These are phyloP conservation scores for Trametes sp. DNA, from an alignment of 1,284 basidiomycete genomes.

Conservation along the genomic window DNA sequence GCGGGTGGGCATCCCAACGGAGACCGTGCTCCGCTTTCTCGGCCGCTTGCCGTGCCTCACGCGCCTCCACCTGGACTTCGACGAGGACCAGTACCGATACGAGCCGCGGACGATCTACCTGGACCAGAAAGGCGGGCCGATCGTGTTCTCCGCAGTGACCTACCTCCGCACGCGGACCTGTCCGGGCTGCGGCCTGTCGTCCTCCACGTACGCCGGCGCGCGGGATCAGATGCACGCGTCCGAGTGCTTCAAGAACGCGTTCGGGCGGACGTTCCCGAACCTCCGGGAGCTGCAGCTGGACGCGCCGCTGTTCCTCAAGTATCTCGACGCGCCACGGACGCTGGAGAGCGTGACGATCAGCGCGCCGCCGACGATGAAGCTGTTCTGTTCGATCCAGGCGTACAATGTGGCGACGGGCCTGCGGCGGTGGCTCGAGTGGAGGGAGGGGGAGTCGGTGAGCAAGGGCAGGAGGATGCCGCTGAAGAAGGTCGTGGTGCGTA, in stretches of 20 bases:
- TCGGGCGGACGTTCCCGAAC: not conserved
- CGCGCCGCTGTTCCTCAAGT: constrained; percentile 4
- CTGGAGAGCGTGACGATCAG: not conserved
- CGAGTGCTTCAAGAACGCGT: not conserved
- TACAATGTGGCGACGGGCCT: constrained; percentile 1
- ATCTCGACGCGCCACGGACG: not conserved
- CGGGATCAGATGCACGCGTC: not conserved
- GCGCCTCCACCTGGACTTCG: constrained; percentile 6
- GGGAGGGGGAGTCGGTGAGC: not conserved
- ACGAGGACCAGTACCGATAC: not conserved
- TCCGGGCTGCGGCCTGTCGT: constrained; percentile 1
- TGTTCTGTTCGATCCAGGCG: not conserved
- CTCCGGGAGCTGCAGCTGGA: constrained; percentile 8
- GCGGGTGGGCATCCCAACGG: not conserved
- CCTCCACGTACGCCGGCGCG: not conserved
- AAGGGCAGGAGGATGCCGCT: not conserved
- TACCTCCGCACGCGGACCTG: constrained; percentile 2
- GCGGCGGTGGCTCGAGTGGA: not conserved
- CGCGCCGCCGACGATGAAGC: not conserved
- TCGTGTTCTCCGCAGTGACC: not conserved
- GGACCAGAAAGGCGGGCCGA: not conserved
- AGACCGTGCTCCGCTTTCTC: not conserved
- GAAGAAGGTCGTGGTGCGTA: not conserved
- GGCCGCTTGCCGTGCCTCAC: not conserved
- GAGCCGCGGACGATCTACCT: not conserved